Evolutionary conservation across 371 early-diverging fungal genomes (phyloP).

Genomic region (Saksenaea vasiformis): DNA sequence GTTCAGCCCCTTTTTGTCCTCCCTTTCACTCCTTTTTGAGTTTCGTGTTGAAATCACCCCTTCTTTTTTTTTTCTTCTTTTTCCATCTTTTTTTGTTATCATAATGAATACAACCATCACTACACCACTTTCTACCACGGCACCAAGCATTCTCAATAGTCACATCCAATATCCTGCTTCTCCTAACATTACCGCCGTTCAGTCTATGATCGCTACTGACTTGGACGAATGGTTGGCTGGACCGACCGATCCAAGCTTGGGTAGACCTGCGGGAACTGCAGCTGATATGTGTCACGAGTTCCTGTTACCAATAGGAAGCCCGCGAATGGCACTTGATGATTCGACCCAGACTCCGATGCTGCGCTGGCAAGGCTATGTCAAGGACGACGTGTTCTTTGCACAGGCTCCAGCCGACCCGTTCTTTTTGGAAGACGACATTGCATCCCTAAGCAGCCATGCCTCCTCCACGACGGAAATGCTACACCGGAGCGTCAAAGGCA

Average conservation of each 20-base stretch:
- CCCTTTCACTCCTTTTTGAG: slow-evolving; percentile 2
- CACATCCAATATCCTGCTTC: not conserved
- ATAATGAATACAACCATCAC: slow-evolving; percentile 3
- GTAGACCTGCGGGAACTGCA: slow-evolving; percentile 20
- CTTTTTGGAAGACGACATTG: slow-evolving; percentile 16
- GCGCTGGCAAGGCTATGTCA: slow-evolving; percentile 6
- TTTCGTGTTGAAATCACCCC: not conserved
- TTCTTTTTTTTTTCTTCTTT: slow-evolving; percentile 7
- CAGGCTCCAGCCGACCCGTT: slow-evolving; percentile 14
- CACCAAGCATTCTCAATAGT: not conserved
- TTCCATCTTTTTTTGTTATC: slow-evolving; percentile 5
- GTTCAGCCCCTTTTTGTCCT: slow-evolving; percentile 9
- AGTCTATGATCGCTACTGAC: not conserved
- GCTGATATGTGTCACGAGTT: slow-evolving; percentile 27
- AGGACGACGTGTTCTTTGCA: slow-evolving; percentile 26
- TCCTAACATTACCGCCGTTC: not conserved
- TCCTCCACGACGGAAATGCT: slow-evolving; percentile 1
- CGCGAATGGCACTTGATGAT: slow-evolving; percentile 24
- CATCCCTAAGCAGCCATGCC: slow-evolving; percentile 11
- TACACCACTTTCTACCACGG: not conserved
- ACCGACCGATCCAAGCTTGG: slow-evolving; percentile 2
- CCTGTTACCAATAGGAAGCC: slow-evolving; percentile 28
- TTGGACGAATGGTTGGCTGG: slow-evolving; percentile 1
- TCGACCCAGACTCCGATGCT: slow-evolving; percentile 25
- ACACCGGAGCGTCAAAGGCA: slow-evolving; percentile 19